phyloP scores from a whole-genome alignment of 345 rosid genomes.

The Eucalyptus sideroxylon region DNA sequence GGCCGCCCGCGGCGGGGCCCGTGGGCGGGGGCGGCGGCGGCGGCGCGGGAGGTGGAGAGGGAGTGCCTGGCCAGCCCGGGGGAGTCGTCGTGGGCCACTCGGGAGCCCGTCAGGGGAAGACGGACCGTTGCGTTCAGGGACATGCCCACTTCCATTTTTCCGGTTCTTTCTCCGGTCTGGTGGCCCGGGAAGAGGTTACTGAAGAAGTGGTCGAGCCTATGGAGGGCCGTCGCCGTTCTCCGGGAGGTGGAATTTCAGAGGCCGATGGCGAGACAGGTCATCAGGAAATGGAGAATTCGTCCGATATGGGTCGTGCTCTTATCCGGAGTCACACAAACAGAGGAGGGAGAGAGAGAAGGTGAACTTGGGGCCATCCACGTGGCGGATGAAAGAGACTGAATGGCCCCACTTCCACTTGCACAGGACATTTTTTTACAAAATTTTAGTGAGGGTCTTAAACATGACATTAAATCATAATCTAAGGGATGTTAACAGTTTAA shows the following conservation, averaged over 20 bases:
- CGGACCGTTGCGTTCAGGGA: slow-evolving; percentile 60
- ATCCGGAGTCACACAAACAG: neutral
- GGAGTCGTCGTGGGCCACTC: slow-evolving; percentile 26
- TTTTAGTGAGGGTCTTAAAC: neutral
- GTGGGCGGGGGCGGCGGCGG: neutral
- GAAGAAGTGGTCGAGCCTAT: neutral
- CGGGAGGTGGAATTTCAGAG: neutral
- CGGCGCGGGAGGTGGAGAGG: slow-evolving; percentile 28
- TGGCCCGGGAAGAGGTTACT: no score
- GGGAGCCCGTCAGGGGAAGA: slow-evolving; percentile 45
- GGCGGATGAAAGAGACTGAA: neutral
- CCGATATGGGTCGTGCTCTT: neutral
- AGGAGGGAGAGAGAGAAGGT: neutral
- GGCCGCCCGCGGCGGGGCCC: neutral
- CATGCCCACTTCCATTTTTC: slow-evolving; percentile 53
- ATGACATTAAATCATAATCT: neutral
- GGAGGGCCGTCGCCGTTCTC: neutral
- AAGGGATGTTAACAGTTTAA: no score
- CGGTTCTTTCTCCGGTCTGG: neutral
- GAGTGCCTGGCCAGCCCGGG: slow-evolving; percentile 35
- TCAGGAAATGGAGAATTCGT: neutral
- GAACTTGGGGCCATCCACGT: neutral
- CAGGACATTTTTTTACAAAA: neutral
- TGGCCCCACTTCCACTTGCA: neutral
- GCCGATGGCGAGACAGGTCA: neutral